Base-by-base conservation (phyloP, 306 rosid species). In the Cicer bijugum region DNA sequence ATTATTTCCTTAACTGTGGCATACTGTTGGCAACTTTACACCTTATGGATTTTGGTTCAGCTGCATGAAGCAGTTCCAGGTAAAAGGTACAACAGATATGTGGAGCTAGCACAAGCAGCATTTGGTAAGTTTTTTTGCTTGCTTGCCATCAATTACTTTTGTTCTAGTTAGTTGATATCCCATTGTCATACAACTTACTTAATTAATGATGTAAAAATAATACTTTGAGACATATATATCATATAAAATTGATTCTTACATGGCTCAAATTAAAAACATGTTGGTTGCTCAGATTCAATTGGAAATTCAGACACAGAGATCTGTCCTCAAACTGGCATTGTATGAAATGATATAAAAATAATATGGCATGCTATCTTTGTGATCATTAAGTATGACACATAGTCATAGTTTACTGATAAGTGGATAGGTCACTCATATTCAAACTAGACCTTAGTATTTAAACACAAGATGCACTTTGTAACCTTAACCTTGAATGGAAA, bases 1-100 rank as follows among this genome's bases (percentile, higher is more conserved):
- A 91, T 92, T 72, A 86, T 94, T 71, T 85, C 99, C 72, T 83
- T 94, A 74, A 87, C 90, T 63, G 88, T 94, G 46, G 99, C 97
- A 67, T 94, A 94, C 65, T 67, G 78, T 71, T 94, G 99, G 99
- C 99, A 94, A 85, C 93, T 94, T 17, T 94, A 94, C 83, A 94
- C 99, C 4, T 74, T 94, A 67, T 94, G 97, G 99, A 86, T 94
- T 81, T 83, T 94, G 76, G 97, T 94, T 87, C 99, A 91, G 84
- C 92, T 94, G 12, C 99, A 94, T 35, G 99, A 94, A 85, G 99
- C 99, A 15, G 97, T 94, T 55, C 99, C 99, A 1, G 99, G 99
- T 46, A 91, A 91, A 90, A 87, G 99, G 82, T 94, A 94, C 86
- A 94, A 91, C 86, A 82, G 99, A 88, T 94, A 91, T 73, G 96